phyloP scores from a whole-genome alignment of 1,284 basidiomycete genomes.

The Leccinum proximum region DNA sequence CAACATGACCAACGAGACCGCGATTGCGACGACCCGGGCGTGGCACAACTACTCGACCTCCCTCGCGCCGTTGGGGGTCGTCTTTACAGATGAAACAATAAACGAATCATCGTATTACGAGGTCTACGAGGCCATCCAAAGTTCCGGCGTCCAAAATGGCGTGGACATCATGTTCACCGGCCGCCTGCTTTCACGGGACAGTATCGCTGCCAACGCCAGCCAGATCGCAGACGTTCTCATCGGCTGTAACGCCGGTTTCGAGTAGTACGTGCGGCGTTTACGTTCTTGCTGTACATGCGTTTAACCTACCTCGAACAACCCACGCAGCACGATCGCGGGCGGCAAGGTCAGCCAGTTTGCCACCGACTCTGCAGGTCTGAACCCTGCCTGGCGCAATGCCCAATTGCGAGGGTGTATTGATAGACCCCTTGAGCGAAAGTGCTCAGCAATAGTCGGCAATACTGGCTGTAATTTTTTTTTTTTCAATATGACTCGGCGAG shows the following conservation, averaged over 20 bases:
- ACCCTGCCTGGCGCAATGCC: constrained; percentile 42
- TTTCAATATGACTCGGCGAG: no score
- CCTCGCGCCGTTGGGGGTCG: constrained; percentile 7
- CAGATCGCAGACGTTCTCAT: constrained; percentile 31
- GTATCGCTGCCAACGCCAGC: constrained; percentile 25
- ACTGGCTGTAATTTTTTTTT: no score
- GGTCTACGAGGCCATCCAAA: constrained; percentile 23
- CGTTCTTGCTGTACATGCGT: background rate
- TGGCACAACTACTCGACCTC: constrained; percentile 30
- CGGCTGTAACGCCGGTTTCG: constrained; percentile 8
- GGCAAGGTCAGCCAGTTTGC: constrained; percentile 36
- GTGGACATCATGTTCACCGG: constrained; percentile 31
- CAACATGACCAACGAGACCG: constrained; percentile 32
- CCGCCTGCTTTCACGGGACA: constrained; percentile 35
- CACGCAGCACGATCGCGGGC: constrained; percentile 22
- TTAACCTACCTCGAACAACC: no score
- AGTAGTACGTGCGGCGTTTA: constrained; percentile 14
- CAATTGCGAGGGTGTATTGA: constrained; percentile 22
- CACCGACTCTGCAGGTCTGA: constrained; percentile 36
- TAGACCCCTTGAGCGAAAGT: no score
- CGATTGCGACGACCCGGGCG: constrained; percentile 30
- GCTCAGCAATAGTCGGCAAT: no score
- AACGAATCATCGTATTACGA: constrained; percentile 27
- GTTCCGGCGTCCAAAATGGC: constrained; percentile 10
- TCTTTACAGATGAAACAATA: constrained; percentile 1